Percentiles rank a stretch among this genome's conserved stretches.
Evolutionary conservation across 1,284 basidiomycete species (phyloP).

Genomic region (Fomitopsis pinicola): DNA sequence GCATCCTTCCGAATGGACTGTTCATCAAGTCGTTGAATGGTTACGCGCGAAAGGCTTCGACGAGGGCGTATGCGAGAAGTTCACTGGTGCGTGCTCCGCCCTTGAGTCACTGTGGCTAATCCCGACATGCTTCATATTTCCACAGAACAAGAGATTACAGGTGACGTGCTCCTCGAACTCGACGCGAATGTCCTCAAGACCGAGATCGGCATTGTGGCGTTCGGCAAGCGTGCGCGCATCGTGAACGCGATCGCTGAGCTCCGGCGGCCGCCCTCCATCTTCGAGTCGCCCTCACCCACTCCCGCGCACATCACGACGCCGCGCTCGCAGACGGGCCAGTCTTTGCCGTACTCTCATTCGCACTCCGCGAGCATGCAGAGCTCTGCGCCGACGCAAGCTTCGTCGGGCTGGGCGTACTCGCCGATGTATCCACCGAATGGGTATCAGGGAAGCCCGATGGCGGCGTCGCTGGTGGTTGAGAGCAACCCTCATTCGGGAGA

Average conservation of each 20-base stretch:
- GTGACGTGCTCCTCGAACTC: slow-evolving; percentile 93
- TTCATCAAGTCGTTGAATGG: slow-evolving; percentile 93
- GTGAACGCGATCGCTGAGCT: slow-evolving; percentile 94
- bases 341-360: slow-evolving; percentile 37
- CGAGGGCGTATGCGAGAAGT: slow-evolving; percentile 77
- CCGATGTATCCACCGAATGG: slow-evolving; percentile 23
- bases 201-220: slow-evolving; percentile 94
- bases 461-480: slow-evolving; percentile 30
- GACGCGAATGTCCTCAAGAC: slow-evolving; percentile 88
- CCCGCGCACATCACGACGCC: slow-evolving; percentile 21
- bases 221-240: slow-evolving; percentile 92
- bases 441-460: slow-evolving; percentile 12
- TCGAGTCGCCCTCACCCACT: slow-evolving; percentile 22
- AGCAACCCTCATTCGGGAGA: slow-evolving; percentile 34
- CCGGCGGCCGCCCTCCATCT: slow-evolving; percentile 59
- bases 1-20: slow-evolving; percentile 75
- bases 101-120: not conserved
- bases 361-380: slow-evolving; percentile 38
- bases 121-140: not conserved
- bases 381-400: slow-evolving; percentile 35
- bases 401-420: slow-evolving; percentile 27
- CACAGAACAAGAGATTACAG: slow-evolving; percentile 95
- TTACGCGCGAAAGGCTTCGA: slow-evolving; percentile 84
- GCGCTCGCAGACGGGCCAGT: slow-evolving; percentile 36
- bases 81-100: slow-evolving; percentile 56